Conservation (phyloP, 2,329 filamentous ascomycete genomes). For the Periconia macrospinosa region DNA sequence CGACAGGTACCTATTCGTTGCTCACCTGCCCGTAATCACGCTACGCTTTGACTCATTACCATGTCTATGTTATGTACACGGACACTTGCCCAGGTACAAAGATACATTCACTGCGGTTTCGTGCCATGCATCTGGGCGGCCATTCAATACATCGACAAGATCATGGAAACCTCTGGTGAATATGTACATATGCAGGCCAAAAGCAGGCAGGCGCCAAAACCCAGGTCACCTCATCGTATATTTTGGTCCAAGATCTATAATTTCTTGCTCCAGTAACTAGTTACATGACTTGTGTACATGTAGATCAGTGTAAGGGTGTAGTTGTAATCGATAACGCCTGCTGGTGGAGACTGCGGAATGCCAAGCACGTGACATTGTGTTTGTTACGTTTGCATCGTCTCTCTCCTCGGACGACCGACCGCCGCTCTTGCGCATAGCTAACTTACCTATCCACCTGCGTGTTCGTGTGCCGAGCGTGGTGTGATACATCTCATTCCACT, state of each 20-base stretch:
- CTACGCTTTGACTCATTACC: not conserved
- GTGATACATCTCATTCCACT: slow-evolving; percentile 22
- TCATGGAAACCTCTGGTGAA: too few relatives aligned
- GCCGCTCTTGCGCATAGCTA: too few relatives aligned
- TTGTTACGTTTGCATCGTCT: slow-evolving; percentile 16
- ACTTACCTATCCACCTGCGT: slow-evolving; percentile 1
- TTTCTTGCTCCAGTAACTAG: too few relatives aligned
- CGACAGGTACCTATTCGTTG: not conserved
- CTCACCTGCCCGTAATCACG: not conserved
- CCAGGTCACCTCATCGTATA: too few relatives aligned
- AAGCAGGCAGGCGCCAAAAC: too few relatives aligned
- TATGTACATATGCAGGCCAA: too few relatives aligned
- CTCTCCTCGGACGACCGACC: not conserved
- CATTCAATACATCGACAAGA: too few relatives aligned
- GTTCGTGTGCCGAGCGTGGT: slow-evolving; percentile 31
- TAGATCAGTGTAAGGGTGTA: too few relatives aligned
- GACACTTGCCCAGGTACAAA: not conserved
- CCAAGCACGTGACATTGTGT: not conserved
- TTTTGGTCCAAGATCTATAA: too few relatives aligned
- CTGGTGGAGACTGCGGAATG: not conserved
- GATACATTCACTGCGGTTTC: not conserved
- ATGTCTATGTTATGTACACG: not conserved
- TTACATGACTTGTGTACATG: too few relatives aligned
- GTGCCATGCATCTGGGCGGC: not conserved
- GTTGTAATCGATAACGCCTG: too few relatives aligned